Conservation (phyloP, 78 protist genomes). For the Speleostelium caveatum region DNA sequence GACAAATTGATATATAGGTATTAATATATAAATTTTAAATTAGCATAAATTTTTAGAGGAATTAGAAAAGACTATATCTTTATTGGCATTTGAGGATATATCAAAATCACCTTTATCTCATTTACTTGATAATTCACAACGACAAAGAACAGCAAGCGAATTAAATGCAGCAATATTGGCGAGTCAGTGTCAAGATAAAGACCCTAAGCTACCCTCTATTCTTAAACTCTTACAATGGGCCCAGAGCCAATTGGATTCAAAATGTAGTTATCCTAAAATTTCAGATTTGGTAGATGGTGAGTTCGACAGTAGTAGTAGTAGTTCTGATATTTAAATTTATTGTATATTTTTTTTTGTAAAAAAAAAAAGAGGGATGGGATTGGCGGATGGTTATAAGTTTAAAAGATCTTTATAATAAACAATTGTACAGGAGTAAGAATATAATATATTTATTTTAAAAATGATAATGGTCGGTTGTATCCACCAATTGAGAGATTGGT, state of each 20-base stretch:
- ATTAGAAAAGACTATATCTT: conserved; percentile 90
- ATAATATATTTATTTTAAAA: too few species aligned
- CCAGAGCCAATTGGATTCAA: conserved; percentile 80
- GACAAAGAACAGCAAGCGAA: conserved; percentile 92
- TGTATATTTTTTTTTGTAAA: background rate
- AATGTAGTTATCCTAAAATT: conserved; percentile 77
- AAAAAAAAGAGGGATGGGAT: background rate
- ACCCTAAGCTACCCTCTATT: conserved; percentile 89
- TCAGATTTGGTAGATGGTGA: conserved; percentile 67
- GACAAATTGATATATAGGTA: background rate
- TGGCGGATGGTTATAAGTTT: too few species aligned
- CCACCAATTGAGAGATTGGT: too few species aligned
- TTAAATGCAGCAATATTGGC: conserved; percentile 92
- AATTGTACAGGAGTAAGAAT: too few species aligned
- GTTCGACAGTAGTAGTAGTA: background rate
- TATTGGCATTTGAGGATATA: conserved; percentile 89
- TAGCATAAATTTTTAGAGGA: conserved; percentile 89
- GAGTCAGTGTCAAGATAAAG: conserved; percentile 90
- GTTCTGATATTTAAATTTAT: background rate
- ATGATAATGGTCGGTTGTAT: too few species aligned
- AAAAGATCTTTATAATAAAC: too few species aligned
- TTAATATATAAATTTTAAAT: background rate
- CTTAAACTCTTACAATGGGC: conserved; percentile 87
- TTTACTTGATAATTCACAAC: conserved; percentile 77
- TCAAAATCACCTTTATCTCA: conserved; percentile 80